Percentiles rank a stretch among this genome's conserved stretches.
Evolutionary conservation across 768 basidiomycete species (phyloP).

Genomic region (Leccinum sublutescens): DNA sequence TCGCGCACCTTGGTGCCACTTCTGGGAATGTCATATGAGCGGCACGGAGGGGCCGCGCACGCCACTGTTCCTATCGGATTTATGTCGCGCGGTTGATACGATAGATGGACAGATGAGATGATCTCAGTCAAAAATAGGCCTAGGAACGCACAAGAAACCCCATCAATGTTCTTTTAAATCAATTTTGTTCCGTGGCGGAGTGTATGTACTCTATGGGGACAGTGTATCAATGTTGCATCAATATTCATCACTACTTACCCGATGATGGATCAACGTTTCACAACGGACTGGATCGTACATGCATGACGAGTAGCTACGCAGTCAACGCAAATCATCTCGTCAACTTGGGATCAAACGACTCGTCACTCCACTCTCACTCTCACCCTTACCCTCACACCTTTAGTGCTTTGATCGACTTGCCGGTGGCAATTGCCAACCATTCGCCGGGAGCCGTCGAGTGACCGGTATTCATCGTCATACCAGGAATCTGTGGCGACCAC

Average conservation of each 20-base stretch:
- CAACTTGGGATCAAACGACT: neutral
- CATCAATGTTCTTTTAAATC: neutral
- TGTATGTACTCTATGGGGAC: too few relatives aligned
- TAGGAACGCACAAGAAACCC: neutral
- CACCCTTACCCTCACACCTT: slow-evolving; percentile 63
- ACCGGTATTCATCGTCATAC: slow-evolving; percentile 72
- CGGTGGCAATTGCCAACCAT: slow-evolving; percentile 83
- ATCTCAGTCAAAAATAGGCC: neutral
- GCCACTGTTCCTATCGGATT: neutral
- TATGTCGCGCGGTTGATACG: neutral
- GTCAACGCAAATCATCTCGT: neutral
- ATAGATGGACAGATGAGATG: neutral
- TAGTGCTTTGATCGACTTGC: slow-evolving; percentile 77
- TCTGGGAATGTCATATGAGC: neutral
- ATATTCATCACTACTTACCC: neutral
- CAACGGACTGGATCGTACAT: neutral
- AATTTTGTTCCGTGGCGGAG: too few relatives aligned
- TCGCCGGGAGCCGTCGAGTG: slow-evolving; percentile 75
- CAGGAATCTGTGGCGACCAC: slow-evolving; percentile 85
- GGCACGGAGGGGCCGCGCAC: neutral
- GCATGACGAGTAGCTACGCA: neutral
- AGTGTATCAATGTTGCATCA: too few relatives aligned
- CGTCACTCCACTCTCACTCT: neutral
- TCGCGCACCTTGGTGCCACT: neutral
- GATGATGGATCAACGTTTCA: neutral